Evolutionary conservation across 208 protist genomes (phyloP).

Genomic region (Zelonia costaricensis): DNA sequence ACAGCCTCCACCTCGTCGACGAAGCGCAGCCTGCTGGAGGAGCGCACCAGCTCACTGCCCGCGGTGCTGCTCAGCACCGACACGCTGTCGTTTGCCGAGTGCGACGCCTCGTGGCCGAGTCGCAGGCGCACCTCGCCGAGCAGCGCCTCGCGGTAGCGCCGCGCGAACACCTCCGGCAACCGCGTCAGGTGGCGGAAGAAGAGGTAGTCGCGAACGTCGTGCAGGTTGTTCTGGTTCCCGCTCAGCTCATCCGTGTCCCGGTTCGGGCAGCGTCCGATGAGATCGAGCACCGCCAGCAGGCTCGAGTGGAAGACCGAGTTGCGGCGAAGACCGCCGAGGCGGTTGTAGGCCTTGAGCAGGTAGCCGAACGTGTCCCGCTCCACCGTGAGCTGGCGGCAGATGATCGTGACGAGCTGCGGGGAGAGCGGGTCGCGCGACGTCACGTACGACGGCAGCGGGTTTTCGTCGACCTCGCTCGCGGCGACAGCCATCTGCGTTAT

Average conservation of each 20-base stretch:
- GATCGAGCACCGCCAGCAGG: slow-evolving; percentile 48
- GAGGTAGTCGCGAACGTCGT: slow-evolving; percentile 62
- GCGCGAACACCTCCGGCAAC: slow-evolving; percentile 44
- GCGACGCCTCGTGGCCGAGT: slow-evolving; percentile 46
- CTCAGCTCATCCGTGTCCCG: slow-evolving; percentile 21
- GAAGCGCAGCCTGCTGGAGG: slow-evolving; percentile 60
- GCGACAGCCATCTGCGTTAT: slow-evolving; percentile 32
- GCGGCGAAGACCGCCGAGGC: slow-evolving; percentile 46
- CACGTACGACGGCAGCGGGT: slow-evolving; percentile 36
- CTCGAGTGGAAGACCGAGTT: slow-evolving; percentile 72
- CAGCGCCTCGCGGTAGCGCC: slow-evolving; percentile 47
- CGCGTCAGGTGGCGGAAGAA: slow-evolving; percentile 48
- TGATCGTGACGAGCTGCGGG: slow-evolving; percentile 25
- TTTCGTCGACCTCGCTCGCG: slow-evolving; percentile 19
- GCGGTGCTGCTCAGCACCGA: slow-evolving; percentile 61
- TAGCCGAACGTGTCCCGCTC: slow-evolving; percentile 63
- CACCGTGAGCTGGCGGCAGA: slow-evolving; percentile 65
- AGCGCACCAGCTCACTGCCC: slow-evolving; percentile 49
- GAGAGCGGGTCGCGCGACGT: slow-evolving; percentile 34
- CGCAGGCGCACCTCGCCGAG: slow-evolving; percentile 40
- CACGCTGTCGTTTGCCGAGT: slow-evolving; percentile 49
- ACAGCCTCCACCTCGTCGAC: slow-evolving; percentile 78
- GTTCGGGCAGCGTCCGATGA: slow-evolving; percentile 32
- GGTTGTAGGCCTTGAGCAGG: slow-evolving; percentile 56
- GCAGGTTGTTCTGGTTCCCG: slow-evolving; percentile 33